Evolutionary conservation across 108 stramenopile genomes (phyloP), one percentile per base, ranked within the genome.

Genomic region (Skeletonema grethae): DNA sequence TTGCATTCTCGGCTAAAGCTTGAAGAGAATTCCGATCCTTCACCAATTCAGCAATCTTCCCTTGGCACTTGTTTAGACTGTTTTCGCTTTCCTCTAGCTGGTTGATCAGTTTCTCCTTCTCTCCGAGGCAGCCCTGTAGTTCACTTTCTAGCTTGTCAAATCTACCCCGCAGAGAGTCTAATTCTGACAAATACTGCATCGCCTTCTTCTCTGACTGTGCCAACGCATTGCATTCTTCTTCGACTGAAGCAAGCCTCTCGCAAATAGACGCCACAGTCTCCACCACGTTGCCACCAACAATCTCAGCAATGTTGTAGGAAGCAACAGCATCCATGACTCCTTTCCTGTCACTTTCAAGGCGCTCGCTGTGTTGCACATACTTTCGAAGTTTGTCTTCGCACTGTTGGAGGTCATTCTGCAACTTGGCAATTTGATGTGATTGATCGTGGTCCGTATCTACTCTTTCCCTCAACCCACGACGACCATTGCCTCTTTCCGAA

Each of bases 351-450:
- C 82, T 82, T 74, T 92, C 89, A 10, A 92, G 85, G 22, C 78
- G 73, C 43, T 93, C 89, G 43, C 87, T 85, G 60, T 91, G 87
- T 7, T 88, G 62, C 9, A 86, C 82, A 68, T 91, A 92, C 63
- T 96, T 96, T 11, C 87, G 78, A 24, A 96, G 67, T 77, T 93
- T 93, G 15, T 71, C 82, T 30, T 93, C 92, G 13, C 93, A 79
- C 25, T 88, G 87, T 70, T 87, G 72, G n/a, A 90, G 87, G 35
- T 84, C 81, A 69, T 87, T 82, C 50, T 85, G 75, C 22, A 93
- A 72, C 43, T 82, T 77, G 36, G 69, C 73, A 29, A 85, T 58
- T 45, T 89, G 87, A 9, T 61, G 20, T 12, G 77, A 46, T 29
- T 74, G 62, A 65, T 71, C 64, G 13, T 63, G 16, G 60, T 29